Evolutionary conservation across 208 protist species (phyloP).

Genomic region (Leishmania aethiopica): DNA sequence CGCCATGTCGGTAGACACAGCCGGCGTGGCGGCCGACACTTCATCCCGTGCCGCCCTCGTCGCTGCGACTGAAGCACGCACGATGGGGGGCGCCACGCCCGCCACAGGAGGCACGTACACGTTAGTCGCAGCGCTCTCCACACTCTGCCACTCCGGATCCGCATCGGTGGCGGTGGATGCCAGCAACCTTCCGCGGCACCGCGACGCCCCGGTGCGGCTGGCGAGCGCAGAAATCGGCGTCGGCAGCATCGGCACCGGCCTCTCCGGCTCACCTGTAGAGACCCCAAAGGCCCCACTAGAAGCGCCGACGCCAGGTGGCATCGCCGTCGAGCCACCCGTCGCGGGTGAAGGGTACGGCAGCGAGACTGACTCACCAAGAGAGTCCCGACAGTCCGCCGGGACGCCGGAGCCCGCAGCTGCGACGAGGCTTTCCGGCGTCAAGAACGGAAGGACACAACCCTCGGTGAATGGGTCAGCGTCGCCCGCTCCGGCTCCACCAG

Average conservation of each 20-base stretch:
- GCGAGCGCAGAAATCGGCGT: constrained; percentile 5
- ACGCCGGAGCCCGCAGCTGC: neutral
- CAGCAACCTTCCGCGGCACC: neutral
- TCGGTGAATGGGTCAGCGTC: neutral
- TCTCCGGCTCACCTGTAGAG: neutral
- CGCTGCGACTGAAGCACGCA: neutral
- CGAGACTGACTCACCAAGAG: neutral
- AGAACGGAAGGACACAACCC: constrained; percentile 17
- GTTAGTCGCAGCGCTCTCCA: constrained; percentile 30
- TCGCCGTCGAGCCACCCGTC: neutral
- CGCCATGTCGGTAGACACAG: neutral
- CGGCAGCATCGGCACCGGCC: constrained; percentile 9
- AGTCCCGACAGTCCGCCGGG: neutral
- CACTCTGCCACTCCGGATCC: constrained; percentile 52
- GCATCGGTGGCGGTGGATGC: constrained; percentile 12
- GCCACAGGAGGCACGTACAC: constrained; percentile 20
- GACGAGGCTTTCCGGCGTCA: constrained; percentile 19
- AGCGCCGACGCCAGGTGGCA: neutral
- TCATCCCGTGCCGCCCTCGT: neutral
- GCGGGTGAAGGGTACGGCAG: neutral
- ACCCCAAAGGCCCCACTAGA: neutral
- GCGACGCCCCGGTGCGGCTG: neutral
- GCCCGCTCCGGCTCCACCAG: neutral
- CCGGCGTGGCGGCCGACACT: neutral
- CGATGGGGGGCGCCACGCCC: constrained; percentile 3